These are phyloP conservation scores for Nematocida minor DNA, from an alignment of 371 early-diverging fungal species.

Conservation along the genomic window DNA sequence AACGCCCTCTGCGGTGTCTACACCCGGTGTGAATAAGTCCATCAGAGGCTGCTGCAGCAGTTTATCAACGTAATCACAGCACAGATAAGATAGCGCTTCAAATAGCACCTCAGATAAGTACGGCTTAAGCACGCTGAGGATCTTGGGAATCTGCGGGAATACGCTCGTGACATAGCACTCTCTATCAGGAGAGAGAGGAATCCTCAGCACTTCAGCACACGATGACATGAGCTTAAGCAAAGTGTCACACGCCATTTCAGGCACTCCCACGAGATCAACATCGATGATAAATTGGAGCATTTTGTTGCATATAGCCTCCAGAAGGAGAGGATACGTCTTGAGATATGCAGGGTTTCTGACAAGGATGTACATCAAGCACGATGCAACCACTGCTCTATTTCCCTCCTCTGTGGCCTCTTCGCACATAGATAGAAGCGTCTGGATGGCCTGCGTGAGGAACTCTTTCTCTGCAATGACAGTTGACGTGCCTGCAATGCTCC, in stretches of 20 bases:
- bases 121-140: not conserved
- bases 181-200: not conserved
- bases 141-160: not conserved
- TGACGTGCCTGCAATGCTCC: slow-evolving; percentile 91
- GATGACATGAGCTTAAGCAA: slow-evolving; percentile 78
- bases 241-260: slow-evolving; percentile 99
- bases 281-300: slow-evolving; percentile 99
- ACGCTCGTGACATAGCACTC: not conserved
- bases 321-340: slow-evolving; percentile 93
- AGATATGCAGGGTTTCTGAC: slow-evolving; percentile 96
- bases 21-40: not conserved
- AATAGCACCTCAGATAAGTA: slow-evolving; percentile 22
- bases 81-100: slow-evolving; percentile 9
- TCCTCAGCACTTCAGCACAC: not conserved
- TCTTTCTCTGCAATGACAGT: slow-evolving; percentile 84
- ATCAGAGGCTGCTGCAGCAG: not conserved
- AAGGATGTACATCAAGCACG: slow-evolving; percentile 98
- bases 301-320: slow-evolving; percentile 98
- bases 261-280: slow-evolving; percentile 86
- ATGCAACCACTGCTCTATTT: slow-evolving; percentile 96
- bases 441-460: slow-evolving; percentile 92
- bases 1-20: not conserved
- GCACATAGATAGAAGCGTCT: slow-evolving; percentile 80
- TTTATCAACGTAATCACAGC: not conserved
- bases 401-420: slow-evolving; percentile 89